Evolutionary conservation across 768 basidiomycete genomes (phyloP), one percentile per base, ranked within the genome.

Genomic region (Mycena polygramma): DNA sequence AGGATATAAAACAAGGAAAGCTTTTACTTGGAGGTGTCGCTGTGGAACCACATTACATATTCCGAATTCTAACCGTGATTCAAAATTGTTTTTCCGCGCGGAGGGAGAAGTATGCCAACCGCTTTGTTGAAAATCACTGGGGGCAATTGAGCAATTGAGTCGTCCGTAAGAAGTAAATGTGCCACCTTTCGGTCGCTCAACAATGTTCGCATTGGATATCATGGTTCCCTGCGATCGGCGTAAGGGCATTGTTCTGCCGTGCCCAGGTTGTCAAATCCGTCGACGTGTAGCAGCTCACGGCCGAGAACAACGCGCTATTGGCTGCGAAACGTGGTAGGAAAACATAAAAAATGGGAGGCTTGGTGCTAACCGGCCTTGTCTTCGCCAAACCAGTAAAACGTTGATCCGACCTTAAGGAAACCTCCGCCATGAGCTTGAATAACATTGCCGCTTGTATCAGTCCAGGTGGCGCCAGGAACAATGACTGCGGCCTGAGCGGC

Each of bases 11-110:
- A n/a, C 3, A 24, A 43, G 20, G 13, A 43, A 15, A 17, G 8
- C 74, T 77, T 81, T 51, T 70, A 89, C 89, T 89, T 86, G 70
- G 87, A 88, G 26, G 82, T 83, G 73, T 91, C 90, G 11, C 88
- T 89, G 77, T 91, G 90, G 81, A 91, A 91, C 90, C 90, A 91
- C 89, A 91, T 89, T 24, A 90, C 90, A 75, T 90, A 90, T 81
- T 90, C 87, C 9, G 81, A 81, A 73, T 86, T 90, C 89, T 90
- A 41, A 10, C 52, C 63, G 59, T 62, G 19, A 45, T 61, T 58
- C 20, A 60, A 26, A 54, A 39, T 35, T 15, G n/a, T 7, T 52
- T 45, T 24, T 22, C 10, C 5, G 26, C 52, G 35, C 11, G 41
- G 14, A 43, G 26, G 37, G 3, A 26, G 48, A 63, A 36, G 39